Base-by-base conservation (phyloP, 306 rosid species). In the Vigna reflexopilosa region DNA sequence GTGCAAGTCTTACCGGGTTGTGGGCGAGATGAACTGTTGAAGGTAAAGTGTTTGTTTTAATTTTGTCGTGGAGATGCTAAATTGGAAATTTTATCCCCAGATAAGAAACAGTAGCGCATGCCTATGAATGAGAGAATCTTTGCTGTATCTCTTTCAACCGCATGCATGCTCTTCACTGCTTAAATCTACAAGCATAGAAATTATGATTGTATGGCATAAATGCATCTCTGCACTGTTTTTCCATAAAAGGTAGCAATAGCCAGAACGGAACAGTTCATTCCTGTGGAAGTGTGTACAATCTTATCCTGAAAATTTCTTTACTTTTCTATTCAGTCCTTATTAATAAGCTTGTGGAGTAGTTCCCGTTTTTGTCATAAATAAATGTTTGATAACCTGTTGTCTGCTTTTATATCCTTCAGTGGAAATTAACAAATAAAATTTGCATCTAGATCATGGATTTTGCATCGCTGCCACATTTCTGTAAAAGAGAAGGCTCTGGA, bases 21-120 rank as follows among this genome's bases (percentile, higher is more conserved):
- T 72, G 99, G 99, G 34, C 86, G 87, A 83, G 98, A 95, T 81
- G 99, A 95, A 83, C 85, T 95, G 70, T 80, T 95, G 83, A 87
- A 95, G 91, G 99, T 92, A 87, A 71, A 22, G 11, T 44, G 20
- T 14, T 80, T 9, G 7, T 44, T 14, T 67, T 11, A 22, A 3
- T 9, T 26, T 56, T 19, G 47, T 42, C 13, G 10, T 9, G 12
- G 50, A 45, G 50, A 45, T 3, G 6, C 50, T 12, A 11, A 45
- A 45, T 12, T 45, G 50, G 15, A 14, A 45, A 45, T 45, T 45
- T 58, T 48, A 24, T 26, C 36, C 34, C 72, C 24, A 20, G 64
- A 45, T 11, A 45, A 2, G 50, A 45, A 5, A 3, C 9, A 70
- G 59, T 24, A 10, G 3, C 55, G 38, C 22, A 15, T 50, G 16